Evolutionary conservation across 331 rosid species (phyloP), one percentile per base, ranked within the genome.

Genomic region (Prunus yedoensis): DNA sequence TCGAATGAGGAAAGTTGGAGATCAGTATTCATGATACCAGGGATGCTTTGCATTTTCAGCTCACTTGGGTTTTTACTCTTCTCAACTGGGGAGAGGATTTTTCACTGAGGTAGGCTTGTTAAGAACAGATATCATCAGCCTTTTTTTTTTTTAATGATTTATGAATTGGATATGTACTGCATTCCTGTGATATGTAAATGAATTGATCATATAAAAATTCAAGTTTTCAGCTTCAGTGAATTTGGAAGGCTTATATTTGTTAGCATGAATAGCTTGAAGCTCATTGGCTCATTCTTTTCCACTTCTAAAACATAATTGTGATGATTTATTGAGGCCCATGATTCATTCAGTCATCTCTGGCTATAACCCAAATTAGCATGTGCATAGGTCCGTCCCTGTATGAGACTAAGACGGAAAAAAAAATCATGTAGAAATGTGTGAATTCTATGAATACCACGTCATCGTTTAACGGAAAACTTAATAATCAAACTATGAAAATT

Each of bases 11-110:
- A 56, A 20, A 76, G 74, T 56, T 54, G 71, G 78, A 74, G 71
- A 74, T 74, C 51, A 32, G 71, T 74, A 53, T 66, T 41, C 38
- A 32, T 75, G 65, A n/a, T 76, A 3, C 78, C 71, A 1, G 78
- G 71, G 20, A 41, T 74, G 14, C 78, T 74, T 20, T 74, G 71
- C 52, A 54, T 69, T 46, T 68, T 77, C 30, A 77, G 62, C 70
- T 47, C 75, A 68, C 3, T 69, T 12, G 54, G 70, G 54, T 77
- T 69, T n/a, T 25, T 59, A 54, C 1, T 68, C 61, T 59, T 59
- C 70, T 69, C 54, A 4, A 68, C 70, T 20, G 80, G 70, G 63
- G 80, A 77, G 61, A 68, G 68, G 69, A 77, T 77, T 58, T 68
- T 67, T 46, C 1, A 52, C 60, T 67, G 73, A 75, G 77, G 3